A percentile compares a stretch with the other conserved stretches of the same genome.
Evolutionary conservation across 805 yeast species (phyloP).

Genomic region (Kodamaea leandrae): DNA sequence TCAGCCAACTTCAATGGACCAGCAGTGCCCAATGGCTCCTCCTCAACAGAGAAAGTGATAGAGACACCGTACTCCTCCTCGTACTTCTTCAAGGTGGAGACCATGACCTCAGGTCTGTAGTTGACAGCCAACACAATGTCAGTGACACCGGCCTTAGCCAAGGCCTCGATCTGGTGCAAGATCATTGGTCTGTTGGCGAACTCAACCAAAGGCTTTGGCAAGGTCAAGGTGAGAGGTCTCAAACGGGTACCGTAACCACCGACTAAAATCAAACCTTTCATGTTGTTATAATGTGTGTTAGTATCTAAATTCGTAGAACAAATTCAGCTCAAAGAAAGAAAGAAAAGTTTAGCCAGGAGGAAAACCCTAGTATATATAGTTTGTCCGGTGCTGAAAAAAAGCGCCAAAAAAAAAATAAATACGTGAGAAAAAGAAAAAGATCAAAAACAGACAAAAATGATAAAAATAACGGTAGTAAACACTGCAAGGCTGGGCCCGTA

Average conservation of each 20-base stretch:
- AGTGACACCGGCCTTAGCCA: slow-evolving; percentile 97
- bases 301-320: slow-evolving; percentile 1
- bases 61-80: slow-evolving; percentile 91
- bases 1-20: slow-evolving; percentile 99
- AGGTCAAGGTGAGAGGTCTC: slow-evolving; percentile 94
- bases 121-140: slow-evolving; percentile 98
- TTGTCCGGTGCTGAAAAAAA: slow-evolving; percentile 1
- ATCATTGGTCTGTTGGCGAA: slow-evolving; percentile 99
- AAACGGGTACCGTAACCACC: slow-evolving; percentile 99
- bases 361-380: not conserved
- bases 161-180: slow-evolving; percentile 95
- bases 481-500: not conserved
- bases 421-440: slow-evolving; percentile 1
- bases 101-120: slow-evolving; percentile 99
- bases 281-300: slow-evolving; percentile 21
- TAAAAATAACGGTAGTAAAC: not conserved
- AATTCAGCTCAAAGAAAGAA: not conserved
- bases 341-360: not conserved
- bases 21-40: slow-evolving; percentile 99
- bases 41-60: slow-evolving; percentile 97
- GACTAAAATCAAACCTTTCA: slow-evolving; percentile 97
- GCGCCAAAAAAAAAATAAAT: not conserved
- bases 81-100: slow-evolving; percentile 87
- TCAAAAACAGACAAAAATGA: not conserved
- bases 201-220: slow-evolving; percentile 96